These are phyloP conservation scores for Dactylorhiza incarnata DNA, from an alignment of 106 monocot species.

Conservation along the genomic window DNA sequence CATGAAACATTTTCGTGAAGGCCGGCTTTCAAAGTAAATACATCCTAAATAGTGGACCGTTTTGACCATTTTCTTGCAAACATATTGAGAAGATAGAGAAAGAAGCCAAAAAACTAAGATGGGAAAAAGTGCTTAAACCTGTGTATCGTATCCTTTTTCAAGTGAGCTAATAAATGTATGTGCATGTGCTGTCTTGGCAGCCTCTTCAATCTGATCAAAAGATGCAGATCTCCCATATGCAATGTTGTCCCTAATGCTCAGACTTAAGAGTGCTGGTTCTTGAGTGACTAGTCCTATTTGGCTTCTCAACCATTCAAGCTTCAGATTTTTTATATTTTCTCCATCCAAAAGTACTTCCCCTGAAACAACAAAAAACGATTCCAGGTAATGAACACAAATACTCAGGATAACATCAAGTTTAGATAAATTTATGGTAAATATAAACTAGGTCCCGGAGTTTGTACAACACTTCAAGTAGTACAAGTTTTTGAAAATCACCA, in stretches of 20 bases:
- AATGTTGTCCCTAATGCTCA: conserved; percentile 94
- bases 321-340: conserved; percentile 87
- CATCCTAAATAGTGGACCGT: too few species aligned
- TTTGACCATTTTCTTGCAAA: not conserved
- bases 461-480: too few species aligned
- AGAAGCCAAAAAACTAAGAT: not conserved
- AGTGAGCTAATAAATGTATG: conserved; percentile 87
- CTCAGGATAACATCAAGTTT: not conserved
- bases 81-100: not conserved
- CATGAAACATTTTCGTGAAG: too few species aligned
- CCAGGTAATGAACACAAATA: not conserved
- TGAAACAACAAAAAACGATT: conserved; percentile 23
- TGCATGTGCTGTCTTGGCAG: conserved; percentile 95
- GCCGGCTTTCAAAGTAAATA: too few species aligned
- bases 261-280: conserved; percentile 84
- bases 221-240: conserved; percentile 85
- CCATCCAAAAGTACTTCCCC: conserved; percentile 97
- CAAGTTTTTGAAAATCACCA: too few species aligned
- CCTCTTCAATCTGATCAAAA: conserved; percentile 90
- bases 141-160: conserved; percentile 80
- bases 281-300: conserved; percentile 98
- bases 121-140: conserved; percentile 29
- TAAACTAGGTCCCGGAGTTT: too few species aligned
- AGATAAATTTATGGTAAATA: not conserved
- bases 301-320: conserved; percentile 93